phyloP scores from a whole-genome alignment of 805 yeast species.

The Pichia eremophila region DNA sequence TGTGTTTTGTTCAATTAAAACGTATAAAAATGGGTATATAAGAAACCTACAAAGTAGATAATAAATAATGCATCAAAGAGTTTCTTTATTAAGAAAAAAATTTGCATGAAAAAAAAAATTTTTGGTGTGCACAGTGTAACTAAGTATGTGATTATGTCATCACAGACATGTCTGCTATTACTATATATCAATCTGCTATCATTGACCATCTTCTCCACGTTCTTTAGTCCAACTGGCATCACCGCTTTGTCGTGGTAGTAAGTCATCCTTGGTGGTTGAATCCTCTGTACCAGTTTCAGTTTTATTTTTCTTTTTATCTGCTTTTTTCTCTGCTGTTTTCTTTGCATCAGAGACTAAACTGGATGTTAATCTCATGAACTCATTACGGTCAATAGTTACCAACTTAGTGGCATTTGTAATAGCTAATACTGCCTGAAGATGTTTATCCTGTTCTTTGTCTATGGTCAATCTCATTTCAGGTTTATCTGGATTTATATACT shows the following conservation, averaged over 20 bases:
- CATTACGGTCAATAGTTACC: neutral
- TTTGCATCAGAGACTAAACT: conserved; percentile 4
- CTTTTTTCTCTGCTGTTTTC: no score
- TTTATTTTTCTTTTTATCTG: neutral
- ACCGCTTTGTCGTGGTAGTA: conserved; percentile 66
- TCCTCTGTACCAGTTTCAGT: neutral
- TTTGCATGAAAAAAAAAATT: neutral
- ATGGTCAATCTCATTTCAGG: conserved; percentile 37
- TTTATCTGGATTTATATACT: conserved; percentile 42
- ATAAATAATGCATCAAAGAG: no score
- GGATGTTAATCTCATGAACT: conserved; percentile 4
- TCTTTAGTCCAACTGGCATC: conserved; percentile 61
- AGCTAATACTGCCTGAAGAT: conserved; percentile 28
- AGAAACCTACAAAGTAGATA: no score
- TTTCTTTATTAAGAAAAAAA: neutral
- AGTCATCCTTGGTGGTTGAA: neutral
- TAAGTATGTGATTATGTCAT: neutral
- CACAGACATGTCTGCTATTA: no score
- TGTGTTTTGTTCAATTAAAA: no score
- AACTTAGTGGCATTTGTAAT: conserved; percentile 24
- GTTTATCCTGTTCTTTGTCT: conserved; percentile 32
- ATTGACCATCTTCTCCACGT: conserved; percentile 70
- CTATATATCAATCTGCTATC: neutral
- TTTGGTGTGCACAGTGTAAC: neutral
- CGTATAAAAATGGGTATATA: no score